These are phyloP conservation scores for Peziza echinospora DNA, from an alignment of 495 filamentous ascomycete species.

Conservation along the genomic window DNA sequence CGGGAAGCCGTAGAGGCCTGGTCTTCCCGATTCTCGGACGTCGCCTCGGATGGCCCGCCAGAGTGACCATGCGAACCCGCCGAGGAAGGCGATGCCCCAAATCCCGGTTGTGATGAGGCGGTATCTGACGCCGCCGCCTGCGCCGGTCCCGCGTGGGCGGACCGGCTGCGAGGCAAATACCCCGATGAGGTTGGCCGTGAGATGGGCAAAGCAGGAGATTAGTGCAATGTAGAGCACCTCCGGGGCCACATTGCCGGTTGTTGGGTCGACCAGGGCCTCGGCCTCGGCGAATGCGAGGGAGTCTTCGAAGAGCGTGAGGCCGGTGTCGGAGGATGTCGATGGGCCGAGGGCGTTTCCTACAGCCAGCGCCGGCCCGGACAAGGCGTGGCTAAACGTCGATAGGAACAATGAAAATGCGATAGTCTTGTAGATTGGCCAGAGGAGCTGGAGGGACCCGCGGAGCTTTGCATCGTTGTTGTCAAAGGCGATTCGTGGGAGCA, in stretches of 20 bases:
- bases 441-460: conserved; percentile 51
- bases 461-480: conserved; percentile 16
- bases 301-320: conserved; percentile 93
- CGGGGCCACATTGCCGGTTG: conserved; percentile 47
- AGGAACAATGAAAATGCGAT: conserved; percentile 72
- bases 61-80: conserved; percentile 18
- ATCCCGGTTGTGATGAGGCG: conserved; percentile 67
- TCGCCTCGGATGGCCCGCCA: conserved; percentile 19
- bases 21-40: conserved; percentile 11
- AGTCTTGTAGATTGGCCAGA: conserved; percentile 75
- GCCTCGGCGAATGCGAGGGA: conserved; percentile 92
- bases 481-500: conserved; percentile 15
- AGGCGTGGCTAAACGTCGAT: conserved; percentile 63
- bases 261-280: conserved; percentile 32
- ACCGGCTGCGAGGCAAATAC: conserved; percentile 26
- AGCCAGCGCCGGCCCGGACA: conserved; percentile 61
- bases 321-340: conserved; percentile 90
- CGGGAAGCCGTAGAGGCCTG: conserved; percentile 52
- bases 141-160: conserved; percentile 20
- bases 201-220: conserved; percentile 70
- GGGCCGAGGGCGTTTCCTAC: conserved; percentile 84
- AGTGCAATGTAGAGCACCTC: conserved; percentile 71
- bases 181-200: conserved; percentile 65
- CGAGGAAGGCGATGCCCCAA: conserved; percentile 62
- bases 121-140: conserved; percentile 56